Percentiles rank a stretch among this genome's conserved stretches.
phyloP scores from a whole-genome alignment of 805 yeast genomes.

The Candida tibetensis region DNA sequence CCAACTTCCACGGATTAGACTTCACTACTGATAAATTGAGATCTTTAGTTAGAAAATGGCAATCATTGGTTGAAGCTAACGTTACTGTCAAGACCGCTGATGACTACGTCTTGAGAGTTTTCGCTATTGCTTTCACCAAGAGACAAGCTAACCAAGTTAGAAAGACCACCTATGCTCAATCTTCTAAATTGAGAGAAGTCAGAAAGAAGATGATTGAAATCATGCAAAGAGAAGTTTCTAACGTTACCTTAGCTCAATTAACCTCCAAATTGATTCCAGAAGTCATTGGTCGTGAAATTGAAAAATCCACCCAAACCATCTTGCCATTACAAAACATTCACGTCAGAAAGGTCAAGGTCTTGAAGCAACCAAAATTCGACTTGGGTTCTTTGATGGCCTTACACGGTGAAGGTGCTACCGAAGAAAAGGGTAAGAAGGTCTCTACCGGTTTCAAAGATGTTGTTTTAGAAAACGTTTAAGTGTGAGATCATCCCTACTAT shows the following conservation, averaged over 20 bases:
- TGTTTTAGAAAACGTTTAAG: conserved; percentile 92
- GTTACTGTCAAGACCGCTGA: conserved; percentile 98
- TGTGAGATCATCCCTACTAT: conserved; percentile 1
- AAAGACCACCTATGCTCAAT: conserved; percentile 97
- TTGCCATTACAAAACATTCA: conserved; percentile 98
- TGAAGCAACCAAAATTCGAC: conserved; percentile 98
- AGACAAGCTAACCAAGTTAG: conserved; percentile 95
- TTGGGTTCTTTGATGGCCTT: conserved; percentile 93
- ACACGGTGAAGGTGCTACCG: conserved; percentile 91
- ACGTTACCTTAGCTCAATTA: conserved; percentile 93
- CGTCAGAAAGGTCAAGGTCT: conserved; percentile 97
- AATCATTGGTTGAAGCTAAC: conserved; percentile 95
- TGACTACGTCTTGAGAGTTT: conserved; percentile 94
- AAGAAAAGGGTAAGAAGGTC: conserved; percentile 98
- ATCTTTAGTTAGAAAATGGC: conserved; percentile 99
- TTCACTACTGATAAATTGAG: conserved; percentile 97
- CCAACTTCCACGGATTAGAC: conserved; percentile 99
- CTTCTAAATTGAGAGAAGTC: conserved; percentile 94
- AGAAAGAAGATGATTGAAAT: conserved; percentile 96
- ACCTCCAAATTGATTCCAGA: conserved; percentile 97
- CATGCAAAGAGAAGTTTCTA: conserved; percentile 93
- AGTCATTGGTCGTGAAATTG: conserved; percentile 98
- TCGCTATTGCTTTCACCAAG: conserved; percentile 98
- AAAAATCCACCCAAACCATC: conserved; percentile 91
- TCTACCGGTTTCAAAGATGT: conserved; percentile 96